These are phyloP conservation scores for Malbranchea zuffiana DNA, from an alignment of 2,329 filamentous ascomycete genomes.

Conservation along the genomic window DNA sequence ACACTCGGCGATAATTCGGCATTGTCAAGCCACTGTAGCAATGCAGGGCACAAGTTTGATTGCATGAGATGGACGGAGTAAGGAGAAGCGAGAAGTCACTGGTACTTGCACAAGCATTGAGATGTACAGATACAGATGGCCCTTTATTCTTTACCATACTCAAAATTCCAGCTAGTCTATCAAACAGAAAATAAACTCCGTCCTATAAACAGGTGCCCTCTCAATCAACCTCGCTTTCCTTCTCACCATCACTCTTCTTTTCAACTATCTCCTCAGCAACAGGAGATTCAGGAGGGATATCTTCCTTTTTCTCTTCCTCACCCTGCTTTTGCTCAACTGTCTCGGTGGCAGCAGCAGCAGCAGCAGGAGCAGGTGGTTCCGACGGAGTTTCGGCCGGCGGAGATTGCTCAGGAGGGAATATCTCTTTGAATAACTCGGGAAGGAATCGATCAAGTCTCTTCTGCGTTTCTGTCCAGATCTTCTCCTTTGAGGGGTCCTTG, in stretches of 20 bases:
- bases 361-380: background rate
- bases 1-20: too few relatives aligned
- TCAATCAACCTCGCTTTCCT: background rate
- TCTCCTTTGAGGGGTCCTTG: constrained; percentile 39
- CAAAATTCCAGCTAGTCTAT: too few relatives aligned
- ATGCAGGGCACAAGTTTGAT: too few relatives aligned
- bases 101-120: too few relatives aligned
- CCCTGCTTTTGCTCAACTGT: constrained; percentile 1
- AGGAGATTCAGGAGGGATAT: background rate
- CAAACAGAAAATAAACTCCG: too few relatives aligned
- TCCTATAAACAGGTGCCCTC: too few relatives aligned
- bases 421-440: constrained; percentile 47
- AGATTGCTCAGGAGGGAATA: constrained; percentile 44
- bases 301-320: background rate
- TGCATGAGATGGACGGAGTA: too few relatives aligned
- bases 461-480: constrained; percentile 52
- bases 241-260: background rate
- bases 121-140: too few relatives aligned
- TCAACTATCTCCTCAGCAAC: background rate
- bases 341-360: background rate
- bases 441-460: constrained; percentile 50
- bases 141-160: too few relatives aligned
- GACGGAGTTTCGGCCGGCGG: too few relatives aligned
- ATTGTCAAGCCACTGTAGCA: too few relatives aligned
- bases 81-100: too few relatives aligned